Base-by-base conservation (phyloP, 495 filamentous ascomycete genomes). In the Podospora bellae-mahoneyi region DNA sequence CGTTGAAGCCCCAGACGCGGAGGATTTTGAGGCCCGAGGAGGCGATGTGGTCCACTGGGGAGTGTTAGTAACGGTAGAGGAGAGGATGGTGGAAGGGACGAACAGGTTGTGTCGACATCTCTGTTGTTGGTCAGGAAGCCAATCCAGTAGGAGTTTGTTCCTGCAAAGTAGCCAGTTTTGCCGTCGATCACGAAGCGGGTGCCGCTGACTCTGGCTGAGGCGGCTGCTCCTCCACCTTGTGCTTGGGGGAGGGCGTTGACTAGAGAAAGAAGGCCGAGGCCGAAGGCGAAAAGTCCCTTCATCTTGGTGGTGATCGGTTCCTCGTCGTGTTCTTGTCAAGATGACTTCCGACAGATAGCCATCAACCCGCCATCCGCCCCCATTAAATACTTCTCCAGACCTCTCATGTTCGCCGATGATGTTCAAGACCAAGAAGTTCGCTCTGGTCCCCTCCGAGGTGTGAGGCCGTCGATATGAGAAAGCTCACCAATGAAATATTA, bases 111-210 rank as follows among this genome's bases (percentile, higher is more conserved):
- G 39, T 90, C 87, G 10, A 91, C 85, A 73, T 91, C 88, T n/a
- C 74, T 78, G 68, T 86, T 81, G 74, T 85, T 87, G 20, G 80
- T 85, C 26, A 91, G 83, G 79, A 91, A 91, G 19, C 83, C 79
- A 69, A 92, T 85, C 89, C 89, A 93, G 82, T 92, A 93, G 59
- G 85, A 78, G 77, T 93, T 93, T 4, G 88, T 89, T 18, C 90
- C 90, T 3, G 88, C 86, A 73, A 83, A 90, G 77, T 89, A 87
- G 66, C 81, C 80, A 4, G 85, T 86, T 68, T 84, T 71, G 20
- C 87, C 87, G 73, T 90, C 86, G 70, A 91, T 86, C 62, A 78
- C 82, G 79, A 91, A 90, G 27, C 70, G 70, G 0, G 72, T 75
- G 13, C 76, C 77, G 56, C 69, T 67, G 5, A 63, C 62, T 5